Evolutionary conservation across 2,329 filamentous ascomycete species (phyloP).

Genomic region (Fusarium pseudoanthophilum): DNA sequence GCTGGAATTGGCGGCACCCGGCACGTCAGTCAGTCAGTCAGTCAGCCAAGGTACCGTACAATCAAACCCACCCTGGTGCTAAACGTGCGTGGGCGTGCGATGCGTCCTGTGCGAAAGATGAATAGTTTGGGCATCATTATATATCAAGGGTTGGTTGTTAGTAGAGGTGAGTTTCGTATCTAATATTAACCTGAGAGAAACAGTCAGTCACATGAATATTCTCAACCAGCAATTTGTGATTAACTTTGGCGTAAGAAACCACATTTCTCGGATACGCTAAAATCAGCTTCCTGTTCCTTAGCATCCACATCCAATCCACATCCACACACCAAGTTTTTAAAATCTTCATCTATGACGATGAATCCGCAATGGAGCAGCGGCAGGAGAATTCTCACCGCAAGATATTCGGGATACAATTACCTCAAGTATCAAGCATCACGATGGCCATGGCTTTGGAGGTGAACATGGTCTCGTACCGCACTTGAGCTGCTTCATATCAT

Average conservation of each 20-base stretch:
- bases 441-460: not conserved
- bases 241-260: not conserved
- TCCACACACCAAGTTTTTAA: not conserved
- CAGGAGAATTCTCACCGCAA: conserved; percentile 14
- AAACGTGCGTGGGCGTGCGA: conserved; percentile 8
- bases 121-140: conserved; percentile 18
- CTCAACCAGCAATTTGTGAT: not conserved
- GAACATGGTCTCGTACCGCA: conserved; percentile 2
- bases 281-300: not conserved
- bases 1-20: conserved; percentile 17
- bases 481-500: conserved; percentile 4
- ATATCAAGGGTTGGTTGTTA: not conserved
- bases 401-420: conserved; percentile 13
- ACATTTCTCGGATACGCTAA: conserved; percentile 9
- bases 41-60: conserved; percentile 11
- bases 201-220: not conserved
- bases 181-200: conserved; percentile 1
- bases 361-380: conserved; percentile 3
- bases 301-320: conserved; percentile 4
- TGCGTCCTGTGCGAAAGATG: conserved; percentile 28
- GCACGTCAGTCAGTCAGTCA: conserved; percentile 14
- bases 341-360: conserved; percentile 24
- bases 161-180: conserved; percentile 9
- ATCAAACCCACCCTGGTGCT: conserved; percentile 25
- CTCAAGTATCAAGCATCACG: conserved; percentile 3